These are phyloP conservation scores for Escovopsis sp. DNA, from an alignment of 2,329 filamentous ascomycete genomes.

Conservation along the genomic window DNA sequence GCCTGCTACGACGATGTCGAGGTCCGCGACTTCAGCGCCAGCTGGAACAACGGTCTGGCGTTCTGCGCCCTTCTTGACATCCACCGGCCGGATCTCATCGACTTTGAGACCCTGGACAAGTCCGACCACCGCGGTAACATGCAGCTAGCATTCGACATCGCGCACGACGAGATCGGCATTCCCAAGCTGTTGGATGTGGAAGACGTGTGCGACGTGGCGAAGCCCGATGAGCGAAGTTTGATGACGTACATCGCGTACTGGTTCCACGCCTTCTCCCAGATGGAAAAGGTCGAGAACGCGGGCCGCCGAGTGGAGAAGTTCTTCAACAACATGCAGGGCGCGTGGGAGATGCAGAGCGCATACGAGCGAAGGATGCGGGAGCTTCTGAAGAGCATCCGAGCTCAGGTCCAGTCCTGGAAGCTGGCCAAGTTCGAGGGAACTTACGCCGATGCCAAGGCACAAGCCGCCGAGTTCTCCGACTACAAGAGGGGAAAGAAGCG, in stretches of 20 bases:
- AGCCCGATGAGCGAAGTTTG: constrained; percentile 87
- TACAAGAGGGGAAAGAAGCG: constrained; percentile 89
- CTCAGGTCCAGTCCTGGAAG: constrained; percentile 64
- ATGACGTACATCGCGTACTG: constrained; percentile 99
- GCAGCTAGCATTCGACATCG: constrained; percentile 95
- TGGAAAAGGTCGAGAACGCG: constrained; percentile 97
- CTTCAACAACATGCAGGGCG: constrained; percentile 95
- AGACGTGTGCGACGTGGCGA: constrained; percentile 91
- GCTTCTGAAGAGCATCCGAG: constrained; percentile 58
- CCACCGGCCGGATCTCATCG: constrained; percentile 90
- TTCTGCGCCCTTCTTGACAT: constrained; percentile 96
- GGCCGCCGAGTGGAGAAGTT: constrained; percentile 96
- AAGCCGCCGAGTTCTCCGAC: constrained; percentile 65
- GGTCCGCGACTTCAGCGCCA: constrained; percentile 83
- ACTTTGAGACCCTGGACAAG: constrained; percentile 92
- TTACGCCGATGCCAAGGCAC: constrained; percentile 81
- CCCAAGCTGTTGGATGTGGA: constrained; percentile 92
- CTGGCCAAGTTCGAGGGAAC: constrained; percentile 76
- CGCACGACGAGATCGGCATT: constrained; percentile 90
- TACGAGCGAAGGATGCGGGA: constrained; percentile 86
- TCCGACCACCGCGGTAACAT: constrained; percentile 90
- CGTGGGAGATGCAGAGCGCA: constrained; percentile 98
- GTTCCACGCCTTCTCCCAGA: constrained; percentile 99
- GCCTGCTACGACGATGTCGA: constrained; percentile 97
- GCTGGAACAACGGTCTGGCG: constrained; percentile 94